A percentile compares a stretch with the other conserved stretches of the same genome.
Evolutionary conservation across 2,329 filamentous ascomycete genomes (phyloP).

Genomic region (Aspergillus uvarum): DNA sequence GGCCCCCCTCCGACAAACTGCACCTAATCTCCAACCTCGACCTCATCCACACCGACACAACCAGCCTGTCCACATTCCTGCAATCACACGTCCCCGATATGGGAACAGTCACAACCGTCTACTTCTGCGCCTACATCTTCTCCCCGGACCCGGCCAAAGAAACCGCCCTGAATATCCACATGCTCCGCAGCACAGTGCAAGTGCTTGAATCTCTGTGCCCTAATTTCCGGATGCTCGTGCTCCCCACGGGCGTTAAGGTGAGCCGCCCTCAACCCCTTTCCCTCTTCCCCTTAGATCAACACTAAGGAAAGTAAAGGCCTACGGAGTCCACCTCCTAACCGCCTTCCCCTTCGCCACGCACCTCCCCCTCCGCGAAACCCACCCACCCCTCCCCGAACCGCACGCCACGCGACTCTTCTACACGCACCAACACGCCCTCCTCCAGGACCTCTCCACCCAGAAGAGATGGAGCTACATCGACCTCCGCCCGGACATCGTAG

Average conservation of each 20-base stretch:
- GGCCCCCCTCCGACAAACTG: not conserved
- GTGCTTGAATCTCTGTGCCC: conserved; percentile 4
- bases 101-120: conserved; percentile 19
- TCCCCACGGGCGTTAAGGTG: conserved; percentile 11
- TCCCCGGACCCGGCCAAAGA: not conserved
- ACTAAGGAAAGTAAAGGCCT: not conserved
- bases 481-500: conserved; percentile 4
- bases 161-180: not conserved
- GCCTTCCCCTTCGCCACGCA: conserved; percentile 6
- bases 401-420: conserved; percentile 6
- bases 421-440: conserved; percentile 5
- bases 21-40: not conserved
- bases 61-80: conserved; percentile 4
- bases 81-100: conserved; percentile 31
- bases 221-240: not conserved
- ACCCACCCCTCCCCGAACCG: conserved; percentile 1
- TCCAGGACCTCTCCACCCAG: not conserved
- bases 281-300: too few species aligned
- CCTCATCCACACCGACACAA: not conserved
- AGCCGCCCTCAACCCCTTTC: not conserved
- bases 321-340: conserved; percentile 1
- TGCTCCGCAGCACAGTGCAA: not conserved
- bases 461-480: conserved; percentile 7
- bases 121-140: conserved; percentile 7
- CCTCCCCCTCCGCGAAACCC: conserved; percentile 7